Conservation (phyloP, 176 grass and related monocot genomes). For the Oryza punctata region DNA sequence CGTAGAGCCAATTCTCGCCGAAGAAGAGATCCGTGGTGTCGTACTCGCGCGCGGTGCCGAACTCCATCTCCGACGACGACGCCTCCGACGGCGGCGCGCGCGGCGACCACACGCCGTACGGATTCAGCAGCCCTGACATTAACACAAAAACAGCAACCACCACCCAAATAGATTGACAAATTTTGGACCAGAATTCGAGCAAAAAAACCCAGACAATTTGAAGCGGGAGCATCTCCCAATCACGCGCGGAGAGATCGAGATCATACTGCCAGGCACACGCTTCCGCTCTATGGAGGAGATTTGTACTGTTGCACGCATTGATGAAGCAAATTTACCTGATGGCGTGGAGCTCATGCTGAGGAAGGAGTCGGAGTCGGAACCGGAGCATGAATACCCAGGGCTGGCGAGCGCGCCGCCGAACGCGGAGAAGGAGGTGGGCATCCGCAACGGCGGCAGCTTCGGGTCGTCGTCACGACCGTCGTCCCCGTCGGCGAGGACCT, state of each 20-base stretch:
- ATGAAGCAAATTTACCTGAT: conserved; percentile 22
- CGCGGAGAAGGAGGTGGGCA: conserved; percentile 27
- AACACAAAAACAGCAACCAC: background rate
- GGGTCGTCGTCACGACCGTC: conserved; percentile 2
- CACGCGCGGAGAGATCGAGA: conserved; percentile 39
- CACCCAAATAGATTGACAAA: background rate
- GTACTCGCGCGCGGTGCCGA: conserved; percentile 78
- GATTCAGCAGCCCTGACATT: conserved; percentile 62
- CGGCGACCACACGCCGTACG: conserved; percentile 69
- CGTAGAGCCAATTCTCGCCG: conserved; percentile 59
- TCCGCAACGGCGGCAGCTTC: conserved; percentile 59
- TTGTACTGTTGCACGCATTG: background rate
- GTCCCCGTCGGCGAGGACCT: conserved; percentile 33
- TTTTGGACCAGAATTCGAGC: conserved; percentile 33
- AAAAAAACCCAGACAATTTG: background rate
- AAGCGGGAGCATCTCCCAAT: background rate
- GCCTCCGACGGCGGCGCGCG: conserved; percentile 62
- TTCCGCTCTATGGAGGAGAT: background rate
- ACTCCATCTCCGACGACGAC: conserved; percentile 72
- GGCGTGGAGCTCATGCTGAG: conserved; percentile 78
- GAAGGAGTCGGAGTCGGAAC: conserved; percentile 48
- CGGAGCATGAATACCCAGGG: conserved; percentile 55
- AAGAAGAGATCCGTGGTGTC: conserved; percentile 60
- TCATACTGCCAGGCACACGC: background rate
- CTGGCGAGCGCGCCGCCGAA: conserved; percentile 28